Evolutionary conservation across 2,329 filamentous ascomycete species (phyloP).

Genomic region (Cadophora sp.): DNA sequence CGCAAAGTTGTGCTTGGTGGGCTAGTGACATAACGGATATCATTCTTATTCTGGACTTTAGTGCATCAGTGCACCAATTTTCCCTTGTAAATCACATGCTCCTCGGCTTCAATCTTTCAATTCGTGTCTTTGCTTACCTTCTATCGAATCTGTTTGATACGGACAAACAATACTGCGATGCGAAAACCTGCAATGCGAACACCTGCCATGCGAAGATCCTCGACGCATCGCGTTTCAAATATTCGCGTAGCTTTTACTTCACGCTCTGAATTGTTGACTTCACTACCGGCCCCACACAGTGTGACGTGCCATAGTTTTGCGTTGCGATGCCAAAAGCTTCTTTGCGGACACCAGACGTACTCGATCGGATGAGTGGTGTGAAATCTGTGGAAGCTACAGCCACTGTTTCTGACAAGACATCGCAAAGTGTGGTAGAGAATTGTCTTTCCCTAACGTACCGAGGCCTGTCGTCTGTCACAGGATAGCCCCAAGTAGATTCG

Average conservation of each 20-base stretch:
- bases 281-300: neutral
- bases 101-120: neutral
- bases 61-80: no score
- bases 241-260: neutral
- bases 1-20: no score
- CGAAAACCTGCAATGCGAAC: neutral
- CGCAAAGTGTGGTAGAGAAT: neutral
- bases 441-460: neutral
- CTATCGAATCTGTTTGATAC: neutral
- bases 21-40: no score
- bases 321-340: constrained; percentile 2
- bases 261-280: neutral
- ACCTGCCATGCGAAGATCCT: constrained; percentile 1
- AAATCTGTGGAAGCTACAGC: neutral
- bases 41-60: no score
- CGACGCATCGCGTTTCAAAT: neutral
- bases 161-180: neutral
- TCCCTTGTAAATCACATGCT: neutral
- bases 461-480: neutral
- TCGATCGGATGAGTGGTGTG: neutral
- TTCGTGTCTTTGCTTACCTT: neutral
- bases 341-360: neutral
- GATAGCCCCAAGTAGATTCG: neutral
- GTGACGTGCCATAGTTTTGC: neutral
- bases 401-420: neutral